Evolutionary conservation across 2,329 filamentous ascomycete genomes (phyloP).

Genomic region (Didymellaceae sp.): DNA sequence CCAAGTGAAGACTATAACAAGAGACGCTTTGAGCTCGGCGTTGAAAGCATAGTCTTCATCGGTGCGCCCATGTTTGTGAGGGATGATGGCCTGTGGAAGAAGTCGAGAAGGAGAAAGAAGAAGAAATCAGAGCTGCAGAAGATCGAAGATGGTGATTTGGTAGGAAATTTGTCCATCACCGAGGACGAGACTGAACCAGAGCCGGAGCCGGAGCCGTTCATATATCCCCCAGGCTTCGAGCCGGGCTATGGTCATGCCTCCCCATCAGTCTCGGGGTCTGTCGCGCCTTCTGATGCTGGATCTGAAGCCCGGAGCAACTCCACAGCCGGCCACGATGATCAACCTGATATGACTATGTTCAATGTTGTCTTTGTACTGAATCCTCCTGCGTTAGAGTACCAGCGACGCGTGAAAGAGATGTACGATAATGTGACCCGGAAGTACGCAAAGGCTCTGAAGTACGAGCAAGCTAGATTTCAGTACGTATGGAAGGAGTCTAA

Average conservation of each 20-base stretch:
- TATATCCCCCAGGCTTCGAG: conserved; percentile 47
- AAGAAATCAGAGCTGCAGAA: conserved; percentile 32
- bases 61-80: conserved; percentile 53
- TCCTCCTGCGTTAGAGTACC: conserved; percentile 78
- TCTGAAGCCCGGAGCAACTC: conserved; percentile 50
- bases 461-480: conserved; percentile 85
- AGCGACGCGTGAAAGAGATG: conserved; percentile 74
- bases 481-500: conserved; percentile 94
- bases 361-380: conserved; percentile 93
- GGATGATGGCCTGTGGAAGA: conserved; percentile 51
- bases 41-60: conserved; percentile 50
- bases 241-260: conserved; percentile 50
- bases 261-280: conserved; percentile 40
- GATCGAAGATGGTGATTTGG: conserved; percentile 28
- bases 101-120: conserved; percentile 41
- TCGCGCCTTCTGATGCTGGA: conserved; percentile 44
- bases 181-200: conserved; percentile 23
- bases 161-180: conserved; percentile 27
- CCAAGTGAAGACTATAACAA: conserved; percentile 49
- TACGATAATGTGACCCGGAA: conserved; percentile 91
- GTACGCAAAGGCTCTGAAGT: conserved; percentile 89
- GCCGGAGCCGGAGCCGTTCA: conserved; percentile 34
- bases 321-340: conserved; percentile 56
- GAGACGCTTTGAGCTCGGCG: conserved; percentile 49
- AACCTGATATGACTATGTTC: conserved; percentile 91